phyloP scores from a whole-genome alignment of 1,139 yeast species.

The Diutina rugosa region DNA sequence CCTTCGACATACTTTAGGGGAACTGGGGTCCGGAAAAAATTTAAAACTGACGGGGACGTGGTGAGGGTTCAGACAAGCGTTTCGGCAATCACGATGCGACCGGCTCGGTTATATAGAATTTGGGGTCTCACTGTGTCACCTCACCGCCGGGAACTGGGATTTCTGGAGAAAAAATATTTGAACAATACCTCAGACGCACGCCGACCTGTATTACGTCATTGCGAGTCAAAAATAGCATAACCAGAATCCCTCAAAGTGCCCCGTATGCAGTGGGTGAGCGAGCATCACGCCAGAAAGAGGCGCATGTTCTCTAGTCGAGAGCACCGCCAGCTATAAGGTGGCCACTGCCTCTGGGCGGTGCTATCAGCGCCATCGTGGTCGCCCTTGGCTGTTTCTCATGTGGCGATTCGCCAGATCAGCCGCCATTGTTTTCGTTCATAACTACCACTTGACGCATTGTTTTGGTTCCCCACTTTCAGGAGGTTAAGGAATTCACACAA shows the following conservation, averaged over 20 bases:
- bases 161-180: neutral
- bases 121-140: neutral
- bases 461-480: neutral
- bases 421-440: neutral
- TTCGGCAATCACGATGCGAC: neutral
- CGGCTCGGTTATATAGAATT: neutral
- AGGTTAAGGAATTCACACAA: neutral
- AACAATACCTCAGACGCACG: neutral
- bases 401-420: neutral
- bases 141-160: neutral
- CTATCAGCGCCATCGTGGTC: too few relatives aligned
- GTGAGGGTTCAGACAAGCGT: neutral
- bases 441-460: neutral
- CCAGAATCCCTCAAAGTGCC: neutral
- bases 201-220: neutral
- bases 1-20: neutral
- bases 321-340: too few relatives aligned
- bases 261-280: neutral
- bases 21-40: neutral
- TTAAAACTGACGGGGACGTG: neutral
- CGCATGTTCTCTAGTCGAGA: neutral
- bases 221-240: neutral
- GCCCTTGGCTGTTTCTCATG: too few relatives aligned
- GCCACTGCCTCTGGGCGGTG: too few relatives aligned
- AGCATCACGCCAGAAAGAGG: neutral